Conservation (phyloP, 352 stramenopile species). For the Phytophthora litchii region DNA sequence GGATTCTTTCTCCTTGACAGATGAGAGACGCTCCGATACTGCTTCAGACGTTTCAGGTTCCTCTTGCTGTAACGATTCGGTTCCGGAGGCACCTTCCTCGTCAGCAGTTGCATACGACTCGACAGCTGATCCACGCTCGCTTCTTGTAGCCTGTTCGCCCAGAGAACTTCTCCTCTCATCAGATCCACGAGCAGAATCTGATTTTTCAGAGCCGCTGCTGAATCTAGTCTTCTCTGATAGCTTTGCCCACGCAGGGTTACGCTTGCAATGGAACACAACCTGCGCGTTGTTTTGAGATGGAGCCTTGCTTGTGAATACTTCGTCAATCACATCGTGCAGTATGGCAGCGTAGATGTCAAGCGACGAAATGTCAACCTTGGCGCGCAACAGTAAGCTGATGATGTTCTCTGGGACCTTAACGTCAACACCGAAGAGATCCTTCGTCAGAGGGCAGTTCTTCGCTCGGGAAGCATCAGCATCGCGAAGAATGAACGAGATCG, state of each 20-base stretch:
- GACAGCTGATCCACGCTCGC: constrained; percentile 20
- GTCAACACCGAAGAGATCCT: constrained; percentile 69
- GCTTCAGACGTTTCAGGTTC: constrained; percentile 21
- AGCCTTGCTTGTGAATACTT: constrained; percentile 64
- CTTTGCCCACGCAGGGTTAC: constrained; percentile 64
- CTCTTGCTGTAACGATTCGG: constrained; percentile 8
- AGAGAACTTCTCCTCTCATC: constrained; percentile 46
- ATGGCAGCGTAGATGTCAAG: constrained; percentile 80
- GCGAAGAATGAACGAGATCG: constrained; percentile 79
- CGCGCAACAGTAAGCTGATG: constrained; percentile 58
- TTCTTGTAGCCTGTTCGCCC: constrained; percentile 20
- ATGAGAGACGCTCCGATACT: constrained; percentile 13
- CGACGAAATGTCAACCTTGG: constrained; percentile 66
- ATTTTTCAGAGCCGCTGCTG: constrained; percentile 42
- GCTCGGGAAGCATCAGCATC: constrained; percentile 66
- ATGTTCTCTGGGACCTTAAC: constrained; percentile 58
- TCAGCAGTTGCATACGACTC: constrained; percentile 12
- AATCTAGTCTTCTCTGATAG: constrained; percentile 51
- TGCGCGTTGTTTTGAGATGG: constrained; percentile 75
- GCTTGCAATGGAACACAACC: constrained; percentile 75
- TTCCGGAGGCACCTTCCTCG: constrained; percentile 2
- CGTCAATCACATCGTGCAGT: constrained; percentile 79
- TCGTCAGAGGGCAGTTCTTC: constrained; percentile 75
- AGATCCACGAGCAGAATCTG: constrained; percentile 37
- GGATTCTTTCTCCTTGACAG: constrained; percentile 18